phyloP scores from a whole-genome alignment of 352 stramenopile genomes.

The Phytophthora tubulina region DNA sequence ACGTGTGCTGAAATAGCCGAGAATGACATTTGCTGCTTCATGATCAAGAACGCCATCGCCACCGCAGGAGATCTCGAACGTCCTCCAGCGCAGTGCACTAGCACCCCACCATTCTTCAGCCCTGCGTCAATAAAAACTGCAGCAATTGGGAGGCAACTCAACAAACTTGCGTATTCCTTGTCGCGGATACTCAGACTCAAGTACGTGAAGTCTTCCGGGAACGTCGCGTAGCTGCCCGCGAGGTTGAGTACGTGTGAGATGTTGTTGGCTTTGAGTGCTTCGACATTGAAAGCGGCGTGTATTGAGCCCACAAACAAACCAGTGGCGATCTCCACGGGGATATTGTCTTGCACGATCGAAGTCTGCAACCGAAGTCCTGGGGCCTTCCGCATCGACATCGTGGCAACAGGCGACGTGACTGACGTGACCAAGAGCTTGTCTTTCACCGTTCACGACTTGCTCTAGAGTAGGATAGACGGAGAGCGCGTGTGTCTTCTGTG shows the following conservation, averaged over 20 bases:
- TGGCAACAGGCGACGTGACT: not conserved
- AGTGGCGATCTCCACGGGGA: conserved; percentile 72
- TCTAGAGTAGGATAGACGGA: not conserved
- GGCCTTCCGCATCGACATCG: conserved; percentile 60
- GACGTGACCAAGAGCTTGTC: not conserved
- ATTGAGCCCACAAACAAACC: conserved; percentile 89
- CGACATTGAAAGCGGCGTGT: conserved; percentile 89
- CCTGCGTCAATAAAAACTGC: conserved; percentile 86
- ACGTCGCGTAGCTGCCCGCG: conserved; percentile 86
- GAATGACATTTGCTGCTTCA: conserved; percentile 63
- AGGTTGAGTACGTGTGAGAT: conserved; percentile 92
- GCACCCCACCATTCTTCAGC: conserved; percentile 67
- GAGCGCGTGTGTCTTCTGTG: conserved; percentile 9
- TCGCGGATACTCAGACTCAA: conserved; percentile 90
- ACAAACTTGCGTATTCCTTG: conserved; percentile 90
- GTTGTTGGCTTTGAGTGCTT: conserved; percentile 73
- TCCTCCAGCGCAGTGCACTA: conserved; percentile 89
- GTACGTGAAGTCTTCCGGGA: conserved; percentile 91
- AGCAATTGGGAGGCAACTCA: conserved; percentile 84
- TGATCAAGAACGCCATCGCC: conserved; percentile 85
- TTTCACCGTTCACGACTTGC: conserved; percentile 4
- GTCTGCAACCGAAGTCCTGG: conserved; percentile 69
- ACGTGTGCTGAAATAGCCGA: conserved; percentile 61
- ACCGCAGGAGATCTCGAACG: conserved; percentile 87
- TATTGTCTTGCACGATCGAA: conserved; percentile 86